Conservation (phyloP, 2,329 filamentous ascomycete genomes). For the Aspergillus sp. region DNA sequence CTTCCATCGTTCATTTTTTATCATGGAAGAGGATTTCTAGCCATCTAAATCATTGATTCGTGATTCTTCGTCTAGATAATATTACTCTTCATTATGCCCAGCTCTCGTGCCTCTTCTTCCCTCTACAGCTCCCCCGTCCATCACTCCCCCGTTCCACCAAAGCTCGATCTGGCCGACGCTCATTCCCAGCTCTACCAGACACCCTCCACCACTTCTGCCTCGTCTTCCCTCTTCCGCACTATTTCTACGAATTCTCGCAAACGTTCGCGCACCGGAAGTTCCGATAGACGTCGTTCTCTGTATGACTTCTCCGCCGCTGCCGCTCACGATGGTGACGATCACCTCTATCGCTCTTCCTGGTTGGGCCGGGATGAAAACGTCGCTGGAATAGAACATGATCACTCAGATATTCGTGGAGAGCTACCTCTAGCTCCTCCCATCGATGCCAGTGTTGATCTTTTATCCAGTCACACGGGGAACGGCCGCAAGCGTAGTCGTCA, state of each 20-base stretch:
- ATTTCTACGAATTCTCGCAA: constrained; percentile 27
- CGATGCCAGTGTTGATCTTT: constrained; percentile 21
- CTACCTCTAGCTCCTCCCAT: constrained; percentile 18
- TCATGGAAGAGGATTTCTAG: neutral
- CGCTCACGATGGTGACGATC: constrained; percentile 8
- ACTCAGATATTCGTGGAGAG: constrained; percentile 34
- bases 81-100: neutral
- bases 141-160: constrained; percentile 30
- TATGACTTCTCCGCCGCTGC: constrained; percentile 16
- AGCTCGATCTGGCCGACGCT: constrained; percentile 32
- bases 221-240: constrained; percentile 31
- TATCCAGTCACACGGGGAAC: constrained; percentile 14
- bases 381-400: constrained; percentile 35
- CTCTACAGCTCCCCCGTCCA: constrained; percentile 1
- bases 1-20: neutral
- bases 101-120: neutral
- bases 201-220: constrained; percentile 29
- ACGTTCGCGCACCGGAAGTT: constrained; percentile 23
- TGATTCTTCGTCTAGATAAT: neutral
- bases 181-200: constrained; percentile 33
- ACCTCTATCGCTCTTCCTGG: constrained; percentile 10
- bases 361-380: constrained; percentile 16
- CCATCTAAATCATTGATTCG: neutral
- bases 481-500: constrained; percentile 28
- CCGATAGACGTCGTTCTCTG: constrained; percentile 15